Evolutionary conservation across 2,329 filamentous ascomycete species (phyloP).

Genomic region (Helotiales sp.): DNA sequence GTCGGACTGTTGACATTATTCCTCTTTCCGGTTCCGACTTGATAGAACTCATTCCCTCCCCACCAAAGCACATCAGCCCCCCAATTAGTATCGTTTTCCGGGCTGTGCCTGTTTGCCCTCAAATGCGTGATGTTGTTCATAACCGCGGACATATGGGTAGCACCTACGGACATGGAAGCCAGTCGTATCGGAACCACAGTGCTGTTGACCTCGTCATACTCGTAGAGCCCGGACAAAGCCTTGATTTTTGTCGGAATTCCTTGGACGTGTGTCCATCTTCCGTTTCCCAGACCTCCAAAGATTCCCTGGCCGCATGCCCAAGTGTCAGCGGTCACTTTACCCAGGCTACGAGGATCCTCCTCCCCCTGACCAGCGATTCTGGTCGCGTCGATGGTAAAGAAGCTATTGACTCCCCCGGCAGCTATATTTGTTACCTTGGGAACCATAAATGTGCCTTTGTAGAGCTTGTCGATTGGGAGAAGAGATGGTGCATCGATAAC

Average conservation of each 20-base stretch:
- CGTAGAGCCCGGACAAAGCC: slow-evolving; percentile 78
- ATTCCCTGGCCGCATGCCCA: slow-evolving; percentile 91
- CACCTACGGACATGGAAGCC: slow-evolving; percentile 73
- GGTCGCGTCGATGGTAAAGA: slow-evolving; percentile 82
- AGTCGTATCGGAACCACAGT: slow-evolving; percentile 78
- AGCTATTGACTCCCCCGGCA: slow-evolving; percentile 86
- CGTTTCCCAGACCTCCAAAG: slow-evolving; percentile 80
- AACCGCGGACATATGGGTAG: slow-evolving; percentile 80
- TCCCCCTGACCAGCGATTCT: slow-evolving; percentile 56
- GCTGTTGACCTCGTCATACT: slow-evolving; percentile 79
- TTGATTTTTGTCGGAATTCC: slow-evolving; percentile 79
- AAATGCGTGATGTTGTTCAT: slow-evolving; percentile 81
- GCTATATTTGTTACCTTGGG: slow-evolving; percentile 77
- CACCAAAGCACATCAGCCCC: slow-evolving; percentile 90
- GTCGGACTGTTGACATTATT: slow-evolving; percentile 77
- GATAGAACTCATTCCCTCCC: slow-evolving; percentile 93
- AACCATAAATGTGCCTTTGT: slow-evolving; percentile 65
- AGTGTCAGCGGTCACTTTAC: slow-evolving; percentile 72
- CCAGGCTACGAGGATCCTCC: slow-evolving; percentile 49
- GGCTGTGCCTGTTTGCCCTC: slow-evolving; percentile 47
- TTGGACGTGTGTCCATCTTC: slow-evolving; percentile 88
- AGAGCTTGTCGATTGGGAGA: slow-evolving; percentile 74
- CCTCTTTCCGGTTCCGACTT: slow-evolving; percentile 88
- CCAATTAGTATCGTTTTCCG: slow-evolving; percentile 79
- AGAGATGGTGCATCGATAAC: slow-evolving; percentile 72